Percentiles rank a stretch among this genome's conserved stretches.
phyloP scores from a whole-genome alignment of 495 filamentous ascomycete genomes.

The Aspergillus mulundensis region DNA sequence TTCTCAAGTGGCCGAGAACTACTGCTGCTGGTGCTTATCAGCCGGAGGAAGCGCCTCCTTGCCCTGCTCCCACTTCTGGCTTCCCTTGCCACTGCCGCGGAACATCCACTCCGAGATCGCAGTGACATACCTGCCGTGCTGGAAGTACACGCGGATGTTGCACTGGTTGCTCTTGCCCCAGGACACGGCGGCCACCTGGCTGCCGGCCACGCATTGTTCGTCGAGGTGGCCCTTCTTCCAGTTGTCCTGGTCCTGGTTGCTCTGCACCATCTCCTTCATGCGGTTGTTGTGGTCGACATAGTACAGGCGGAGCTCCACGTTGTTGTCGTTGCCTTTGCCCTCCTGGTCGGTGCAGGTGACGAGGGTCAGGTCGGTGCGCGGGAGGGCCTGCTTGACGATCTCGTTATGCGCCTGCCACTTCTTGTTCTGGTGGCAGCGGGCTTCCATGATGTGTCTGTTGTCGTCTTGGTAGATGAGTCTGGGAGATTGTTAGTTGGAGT shows the following conservation, averaged over 20 bases:
- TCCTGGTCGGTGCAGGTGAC: not conserved
- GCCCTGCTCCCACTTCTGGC: no score
- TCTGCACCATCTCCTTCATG: not conserved
- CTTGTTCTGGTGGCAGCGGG: not conserved
- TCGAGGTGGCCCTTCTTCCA: constrained; percentile 11
- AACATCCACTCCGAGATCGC: constrained; percentile 10
- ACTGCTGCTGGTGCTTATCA: no score
- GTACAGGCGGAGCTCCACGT: not conserved
- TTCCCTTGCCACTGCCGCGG: not conserved
- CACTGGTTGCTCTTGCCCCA: not conserved
- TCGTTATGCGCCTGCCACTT: not conserved
- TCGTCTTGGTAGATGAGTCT: constrained; percentile 8
- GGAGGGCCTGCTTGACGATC: not conserved
- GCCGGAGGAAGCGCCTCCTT: constrained; percentile 7
- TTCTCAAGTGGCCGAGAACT: no score
- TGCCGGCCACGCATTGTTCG: constrained; percentile 1
- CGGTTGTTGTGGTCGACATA: constrained; percentile 5
- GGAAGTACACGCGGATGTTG: constrained; percentile 10
- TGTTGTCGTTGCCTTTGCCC: not conserved
- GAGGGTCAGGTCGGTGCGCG: constrained; percentile 5
- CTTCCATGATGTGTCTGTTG: not conserved
- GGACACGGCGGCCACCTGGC: constrained; percentile 5
- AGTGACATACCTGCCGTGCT: constrained; percentile 11
- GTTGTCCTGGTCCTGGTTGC: not conserved
- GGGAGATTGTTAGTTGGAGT: not conserved